Percentiles rank a stretch among this genome's conserved stretches.
Conservation (phyloP, 2,329 filamentous ascomycete species). For the Aspergillus hortae region DNA sequence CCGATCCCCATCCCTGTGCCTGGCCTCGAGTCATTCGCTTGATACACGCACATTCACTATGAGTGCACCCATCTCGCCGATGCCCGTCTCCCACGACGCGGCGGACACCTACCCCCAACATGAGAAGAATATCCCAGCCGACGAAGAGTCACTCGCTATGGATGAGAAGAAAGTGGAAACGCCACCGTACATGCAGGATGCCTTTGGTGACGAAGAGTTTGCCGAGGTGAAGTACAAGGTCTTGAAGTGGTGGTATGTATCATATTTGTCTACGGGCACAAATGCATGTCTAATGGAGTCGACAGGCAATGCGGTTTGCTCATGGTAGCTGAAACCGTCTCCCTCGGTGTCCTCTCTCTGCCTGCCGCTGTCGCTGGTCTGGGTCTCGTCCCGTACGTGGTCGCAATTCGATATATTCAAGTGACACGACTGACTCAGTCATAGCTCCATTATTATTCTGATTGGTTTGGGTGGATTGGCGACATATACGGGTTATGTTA, state of each 20-base stretch:
- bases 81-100: constrained; percentile 8
- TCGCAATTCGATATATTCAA: background rate
- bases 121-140: constrained; percentile 7
- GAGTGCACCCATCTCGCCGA: constrained; percentile 10
- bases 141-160: constrained; percentile 8
- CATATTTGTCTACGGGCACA: background rate
- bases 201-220: constrained; percentile 39
- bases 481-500: constrained; percentile 59
- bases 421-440: background rate
- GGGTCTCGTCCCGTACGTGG: constrained; percentile 49
- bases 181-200: constrained; percentile 27
- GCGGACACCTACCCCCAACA: constrained; percentile 4
- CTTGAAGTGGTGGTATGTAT: constrained; percentile 44
- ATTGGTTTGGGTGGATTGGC: constrained; percentile 52
- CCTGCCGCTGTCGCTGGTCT: constrained; percentile 51
- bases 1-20: background rate
- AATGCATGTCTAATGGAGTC: constrained; percentile 22
- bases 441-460: constrained; percentile 51
- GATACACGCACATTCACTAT: constrained; percentile 5
- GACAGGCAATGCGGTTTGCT: constrained; percentile 44
- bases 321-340: constrained; percentile 60
- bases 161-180: constrained; percentile 21
- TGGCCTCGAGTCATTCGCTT: background rate
- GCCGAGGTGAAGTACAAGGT: constrained; percentile 51
- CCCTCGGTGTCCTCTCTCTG: constrained; percentile 54